Evolutionary conservation across 805 yeast genomes (phyloP).

Genomic region (Ogataea paradorogensis): DNA sequence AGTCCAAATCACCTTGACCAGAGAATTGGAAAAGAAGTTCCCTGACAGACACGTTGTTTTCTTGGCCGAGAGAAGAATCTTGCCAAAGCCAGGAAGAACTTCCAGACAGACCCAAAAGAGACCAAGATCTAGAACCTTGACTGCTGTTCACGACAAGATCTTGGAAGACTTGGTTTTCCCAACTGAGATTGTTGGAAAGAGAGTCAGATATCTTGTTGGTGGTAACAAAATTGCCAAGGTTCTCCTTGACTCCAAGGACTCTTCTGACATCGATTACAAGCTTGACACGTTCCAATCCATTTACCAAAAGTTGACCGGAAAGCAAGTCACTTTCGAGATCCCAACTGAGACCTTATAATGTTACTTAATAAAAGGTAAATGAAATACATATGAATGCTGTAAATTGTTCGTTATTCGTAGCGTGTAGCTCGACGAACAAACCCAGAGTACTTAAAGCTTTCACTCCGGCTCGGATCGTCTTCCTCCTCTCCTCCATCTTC

Average conservation of each 20-base stretch:
- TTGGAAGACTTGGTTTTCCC: slow-evolving; percentile 99
- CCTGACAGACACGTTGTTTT: slow-evolving; percentile 99
- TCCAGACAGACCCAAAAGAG: slow-evolving; percentile 96
- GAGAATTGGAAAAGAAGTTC: slow-evolving; percentile 99
- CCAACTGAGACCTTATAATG: slow-evolving; percentile 52
- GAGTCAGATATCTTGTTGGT: slow-evolving; percentile 98
- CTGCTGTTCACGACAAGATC: slow-evolving; percentile 97
- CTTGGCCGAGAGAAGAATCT: slow-evolving; percentile 99
- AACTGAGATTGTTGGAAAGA: slow-evolving; percentile 98
- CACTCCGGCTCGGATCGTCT: slow-evolving; percentile 5
- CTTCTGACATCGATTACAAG: slow-evolving; percentile 95
- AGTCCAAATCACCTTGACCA: slow-evolving; percentile 95
- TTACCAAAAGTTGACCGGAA: slow-evolving; percentile 98
- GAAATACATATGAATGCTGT: slow-evolving; percentile 7
- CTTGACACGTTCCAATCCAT: slow-evolving; percentile 98
- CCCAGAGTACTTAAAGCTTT: slow-evolving; percentile 17
- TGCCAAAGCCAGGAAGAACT: slow-evolving; percentile 97
- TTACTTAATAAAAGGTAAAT: slow-evolving; percentile 10
- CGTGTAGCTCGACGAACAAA: slow-evolving; percentile 19
- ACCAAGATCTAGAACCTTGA: slow-evolving; percentile 99
- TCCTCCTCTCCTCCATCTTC: slow-evolving; percentile 6
- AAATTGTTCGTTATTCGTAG: slow-evolving; percentile 10
- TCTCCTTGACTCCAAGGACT: slow-evolving; percentile 96
- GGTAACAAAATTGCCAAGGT: slow-evolving; percentile 98
- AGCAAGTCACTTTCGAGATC: slow-evolving; percentile 98